These are phyloP conservation scores for Biscutella auriculata DNA, from an alignment of 441 rosid genomes.

Conservation along the genomic window DNA sequence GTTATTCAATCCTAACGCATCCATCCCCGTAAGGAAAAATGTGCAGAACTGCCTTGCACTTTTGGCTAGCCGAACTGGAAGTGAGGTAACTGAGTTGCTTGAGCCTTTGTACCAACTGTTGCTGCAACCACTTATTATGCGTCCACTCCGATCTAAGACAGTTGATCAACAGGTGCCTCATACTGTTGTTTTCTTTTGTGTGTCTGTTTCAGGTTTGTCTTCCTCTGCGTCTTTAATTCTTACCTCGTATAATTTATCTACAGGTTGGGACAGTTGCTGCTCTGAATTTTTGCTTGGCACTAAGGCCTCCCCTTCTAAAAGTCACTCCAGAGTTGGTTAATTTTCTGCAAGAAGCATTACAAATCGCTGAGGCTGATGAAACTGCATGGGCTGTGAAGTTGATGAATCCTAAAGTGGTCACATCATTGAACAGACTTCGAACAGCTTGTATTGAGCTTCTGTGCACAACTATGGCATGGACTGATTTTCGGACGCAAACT, in stretches of 20 bases:
- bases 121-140: slow-evolving; percentile 86
- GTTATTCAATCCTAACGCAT: slow-evolving; percentile 85
- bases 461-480: slow-evolving; percentile 98
- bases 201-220: slow-evolving; percentile 8
- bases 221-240: slow-evolving; percentile 14
- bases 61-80: slow-evolving; percentile 97
- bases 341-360: slow-evolving; percentile 97
- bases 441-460: slow-evolving; percentile 97
- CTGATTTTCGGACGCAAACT: slow-evolving; percentile 77
- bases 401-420: slow-evolving; percentile 80
- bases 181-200: slow-evolving; percentile 12
- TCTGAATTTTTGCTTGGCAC: slow-evolving; percentile 88
- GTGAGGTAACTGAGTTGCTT: slow-evolving; percentile 95
- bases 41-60: slow-evolving; percentile 95
- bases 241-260: slow-evolving; percentile 18
- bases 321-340: slow-evolving; percentile 90
- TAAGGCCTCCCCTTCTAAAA: slow-evolving; percentile 97
- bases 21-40: slow-evolving; percentile 82
- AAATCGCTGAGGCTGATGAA: slow-evolving; percentile 99
- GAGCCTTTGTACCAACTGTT: slow-evolving; percentile 80
- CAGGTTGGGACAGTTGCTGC: slow-evolving; percentile 98
- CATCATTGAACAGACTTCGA: slow-evolving; percentile 80
- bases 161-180: slow-evolving; percentile 87
- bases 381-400: slow-evolving; percentile 77
- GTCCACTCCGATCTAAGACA: slow-evolving; percentile 85